phyloP scores from a whole-genome alignment of 1,284 basidiomycete genomes.

The Bjerkandera adusta region DNA sequence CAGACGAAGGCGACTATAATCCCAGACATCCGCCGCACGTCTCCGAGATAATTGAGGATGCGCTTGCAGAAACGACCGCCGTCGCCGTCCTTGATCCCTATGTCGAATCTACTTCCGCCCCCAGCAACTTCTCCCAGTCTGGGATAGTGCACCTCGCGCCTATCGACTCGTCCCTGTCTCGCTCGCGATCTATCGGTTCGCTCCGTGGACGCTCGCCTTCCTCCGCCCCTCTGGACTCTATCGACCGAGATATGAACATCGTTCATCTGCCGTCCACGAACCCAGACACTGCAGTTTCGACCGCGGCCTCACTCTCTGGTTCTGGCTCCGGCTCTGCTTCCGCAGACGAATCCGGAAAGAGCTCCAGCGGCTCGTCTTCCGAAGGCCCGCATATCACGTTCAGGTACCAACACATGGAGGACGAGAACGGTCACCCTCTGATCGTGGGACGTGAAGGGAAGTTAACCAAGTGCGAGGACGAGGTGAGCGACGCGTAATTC shows the following conservation, averaged over 20 bases:
- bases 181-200: constrained; percentile 16
- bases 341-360: constrained; percentile 13
- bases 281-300: constrained; percentile 12
- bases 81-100: constrained; percentile 11
- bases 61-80: constrained; percentile 21
- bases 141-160: constrained; percentile 53
- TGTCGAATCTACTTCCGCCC: constrained; percentile 7
- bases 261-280: constrained; percentile 19
- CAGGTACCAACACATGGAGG: constrained; percentile 67
- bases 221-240: not conserved
- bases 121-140: constrained; percentile 37
- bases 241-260: constrained; percentile 14
- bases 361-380: constrained; percentile 12
- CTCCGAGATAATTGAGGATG: constrained; percentile 28
- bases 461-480: constrained; percentile 76
- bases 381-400: constrained; percentile 44
- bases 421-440: constrained; percentile 73
- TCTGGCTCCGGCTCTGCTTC: constrained; percentile 8
- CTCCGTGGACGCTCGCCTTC: constrained; percentile 18
- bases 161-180: constrained; percentile 16
- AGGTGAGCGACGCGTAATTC: too few species aligned
- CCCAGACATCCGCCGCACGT: constrained; percentile 29
- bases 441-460: constrained; percentile 73
- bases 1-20: constrained; percentile 18
- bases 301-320: constrained; percentile 3